phyloP scores from a whole-genome alignment of 371 early-diverging fungal genomes.

The Zopfochytrium polystomum region DNA sequence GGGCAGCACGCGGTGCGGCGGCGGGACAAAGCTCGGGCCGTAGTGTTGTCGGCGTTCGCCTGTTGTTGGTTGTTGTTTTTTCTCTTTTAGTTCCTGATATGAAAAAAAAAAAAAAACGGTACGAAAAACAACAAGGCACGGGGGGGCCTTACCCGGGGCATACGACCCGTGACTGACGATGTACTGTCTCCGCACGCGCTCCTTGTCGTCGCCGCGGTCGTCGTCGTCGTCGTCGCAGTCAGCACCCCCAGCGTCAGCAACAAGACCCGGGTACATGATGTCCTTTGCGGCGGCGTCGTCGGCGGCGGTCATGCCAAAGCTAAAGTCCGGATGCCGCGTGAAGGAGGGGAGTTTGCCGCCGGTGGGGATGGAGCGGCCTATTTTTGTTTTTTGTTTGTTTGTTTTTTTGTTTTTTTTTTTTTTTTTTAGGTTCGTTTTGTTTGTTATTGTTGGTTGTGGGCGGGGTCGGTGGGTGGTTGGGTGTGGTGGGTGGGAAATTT shows the following conservation, averaged over 20 bases:
- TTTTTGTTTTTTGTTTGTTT: not conserved
- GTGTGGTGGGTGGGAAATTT: too few species aligned
- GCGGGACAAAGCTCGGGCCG: conserved; percentile 21
- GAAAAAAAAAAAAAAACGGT: not conserved
- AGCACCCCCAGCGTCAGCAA: too few species aligned
- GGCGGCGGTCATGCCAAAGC: conserved; percentile 29
- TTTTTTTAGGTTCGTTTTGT: too few species aligned
- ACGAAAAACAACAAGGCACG: not conserved
- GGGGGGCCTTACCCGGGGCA: conserved; percentile 20
- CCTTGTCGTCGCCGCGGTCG: conserved; percentile 12
- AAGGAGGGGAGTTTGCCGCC: conserved; percentile 27
- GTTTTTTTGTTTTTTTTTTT: too few species aligned
- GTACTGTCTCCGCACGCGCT: conserved; percentile 28
- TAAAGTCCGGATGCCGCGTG: conserved; percentile 24
- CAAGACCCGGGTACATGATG: conserved; percentile 36
- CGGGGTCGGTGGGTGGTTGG: too few species aligned
- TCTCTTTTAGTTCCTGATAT: not conserved
- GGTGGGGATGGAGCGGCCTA: conserved; percentile 27
- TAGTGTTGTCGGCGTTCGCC: conserved; percentile 34
- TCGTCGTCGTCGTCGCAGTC: too few species aligned
- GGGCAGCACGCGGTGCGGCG: conserved; percentile 15
- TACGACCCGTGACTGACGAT: conserved; percentile 37
- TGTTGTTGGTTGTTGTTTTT: not conserved
- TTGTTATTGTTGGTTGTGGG: too few species aligned
- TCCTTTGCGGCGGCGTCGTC: conserved; percentile 29